Evolutionary conservation across 2,329 filamentous ascomycete genomes (phyloP).

Genomic region (Diplodia sapinea): DNA sequence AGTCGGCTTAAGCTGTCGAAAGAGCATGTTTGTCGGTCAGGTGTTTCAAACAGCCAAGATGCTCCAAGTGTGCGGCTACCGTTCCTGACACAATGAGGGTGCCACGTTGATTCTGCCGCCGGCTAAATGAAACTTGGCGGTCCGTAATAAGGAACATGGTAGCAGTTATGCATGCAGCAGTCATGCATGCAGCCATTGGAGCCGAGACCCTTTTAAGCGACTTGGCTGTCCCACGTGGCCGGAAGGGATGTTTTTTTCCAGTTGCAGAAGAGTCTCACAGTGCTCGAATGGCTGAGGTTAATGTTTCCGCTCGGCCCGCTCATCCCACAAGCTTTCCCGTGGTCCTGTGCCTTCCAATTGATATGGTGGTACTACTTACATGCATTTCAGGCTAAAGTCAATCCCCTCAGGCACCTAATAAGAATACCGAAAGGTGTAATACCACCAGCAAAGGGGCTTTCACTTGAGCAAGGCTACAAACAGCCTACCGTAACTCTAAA

Average conservation of each 20-base stretch:
- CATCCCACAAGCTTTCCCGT: not conserved
- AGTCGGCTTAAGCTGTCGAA: not conserved
- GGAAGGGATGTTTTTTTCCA: not conserved
- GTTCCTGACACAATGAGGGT: not conserved
- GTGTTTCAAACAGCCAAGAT: not conserved
- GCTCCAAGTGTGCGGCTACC: conserved; percentile 4
- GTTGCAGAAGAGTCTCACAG: not conserved
- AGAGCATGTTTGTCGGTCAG: not conserved
- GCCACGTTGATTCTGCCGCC: conserved; percentile 8
- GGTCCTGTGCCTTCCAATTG: not conserved
- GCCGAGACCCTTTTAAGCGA: not conserved
- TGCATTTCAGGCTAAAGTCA: not conserved
- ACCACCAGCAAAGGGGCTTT: not conserved
- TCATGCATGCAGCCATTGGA: not conserved
- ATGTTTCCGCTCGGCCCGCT: not conserved
- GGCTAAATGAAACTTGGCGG: conserved; percentile 22
- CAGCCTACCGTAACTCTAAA: not conserved
- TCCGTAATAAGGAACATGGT: not conserved
- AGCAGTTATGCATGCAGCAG: not conserved
- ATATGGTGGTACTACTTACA: not conserved
- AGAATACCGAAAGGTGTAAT: not conserved
- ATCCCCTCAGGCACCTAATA: not conserved
- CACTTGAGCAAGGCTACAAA: not conserved
- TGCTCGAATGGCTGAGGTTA: not conserved
- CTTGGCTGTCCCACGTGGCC: not conserved